Base-by-base conservation (phyloP, 176 grass and related monocot genomes). In the Tillandsia fasciculata region DNA sequence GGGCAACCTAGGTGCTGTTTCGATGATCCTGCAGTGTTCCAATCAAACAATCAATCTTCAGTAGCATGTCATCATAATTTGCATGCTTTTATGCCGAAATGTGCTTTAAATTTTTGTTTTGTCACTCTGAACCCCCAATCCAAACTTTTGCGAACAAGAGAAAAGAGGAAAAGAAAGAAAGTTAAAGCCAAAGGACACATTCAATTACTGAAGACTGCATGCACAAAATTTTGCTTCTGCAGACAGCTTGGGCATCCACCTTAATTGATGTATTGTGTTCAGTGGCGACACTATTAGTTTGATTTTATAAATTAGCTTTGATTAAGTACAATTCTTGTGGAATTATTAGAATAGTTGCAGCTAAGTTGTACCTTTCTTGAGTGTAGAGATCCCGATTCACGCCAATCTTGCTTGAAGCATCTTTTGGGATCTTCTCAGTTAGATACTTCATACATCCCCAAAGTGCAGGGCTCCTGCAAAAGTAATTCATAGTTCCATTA, bases 341-440 rank as follows among this genome's bases (percentile, higher is more conserved):
- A 42, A 42, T 42, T 42, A 42, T 42, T 6, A 42, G 33, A 42
- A 42, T 42, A 42, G 33, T 42, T 42, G 5, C 4, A 7, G 14
- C 51, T 64, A 22, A n/a, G 77, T 71, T 26, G 78, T 93, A 93
- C 95, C 85, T 99, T 76, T 88, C 87, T 93, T 90, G 84, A 53
- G 79, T 84, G 73, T 99, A 99, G 64, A 93, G 82, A 73, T 99
- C 95, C 48, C 86, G 87, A 22, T 99, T 93, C 70, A 99, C 90
- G 74, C 74, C 76, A 61, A 93, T 80, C 70, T 99, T 99, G 74
- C 80, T 99, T 66, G 90, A 93, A 70, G 84, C 87, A 73, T 99
- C 90, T 73, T 88, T 99, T 2, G 90, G 95, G 77, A 99, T 93
- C 67, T 99, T 99, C 64, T 99, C 84, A 33, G 83, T 86, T 3